Base-by-base conservation (phyloP, 2,329 filamentous ascomycete genomes). In the Stemphylium beticola region DNA sequence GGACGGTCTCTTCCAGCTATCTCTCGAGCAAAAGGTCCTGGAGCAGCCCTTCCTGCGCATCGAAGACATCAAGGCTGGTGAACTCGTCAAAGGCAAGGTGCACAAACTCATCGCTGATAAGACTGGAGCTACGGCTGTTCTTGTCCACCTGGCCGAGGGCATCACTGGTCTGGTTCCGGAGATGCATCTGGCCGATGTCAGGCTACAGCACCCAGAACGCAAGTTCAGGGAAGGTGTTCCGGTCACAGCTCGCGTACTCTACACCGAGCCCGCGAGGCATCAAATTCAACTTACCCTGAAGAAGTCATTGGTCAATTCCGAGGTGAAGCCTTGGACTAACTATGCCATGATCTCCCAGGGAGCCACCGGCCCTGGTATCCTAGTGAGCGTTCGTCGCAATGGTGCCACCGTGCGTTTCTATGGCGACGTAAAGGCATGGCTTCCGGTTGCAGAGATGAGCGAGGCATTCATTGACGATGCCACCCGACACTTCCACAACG, bases 381-480 rank as follows among this genome's bases (percentile, higher is more conserved):
- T 99, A 61, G 83, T 96, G 62, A 96, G 90, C 60, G 81, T 99
- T 10, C 81, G 92, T 52, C 77, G 84, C 3, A 86, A 86, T 48
- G 95, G 95, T 55, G 95, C 95, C 10, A 86, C 93, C 15, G 89
- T 99, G 48, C 92, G 96, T 71, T 99, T 98, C 76, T 99, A 96
- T 68, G 92, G 92, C 15, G 78, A 82, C 8, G 81, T 99, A 17
- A 86, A 87, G 61, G 96, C 90, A 8, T 99, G 96, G 79, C 82
- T 99, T 49, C 95, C 95, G 2, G 88, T 96, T 0, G 91, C 91
- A 1, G 93, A 99, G 76, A 99, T 99, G 95, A 98, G 95, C 73
- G 95, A 99, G 74, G 92, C 93, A 10, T 97, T 89, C 71, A 97
- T 99, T 68, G 85, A 89, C 63, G 90, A 97, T 68, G 92, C 95